Base-by-base conservation (phyloP, 179 eudicot genomes). In the Pouteria campechiana region DNA sequence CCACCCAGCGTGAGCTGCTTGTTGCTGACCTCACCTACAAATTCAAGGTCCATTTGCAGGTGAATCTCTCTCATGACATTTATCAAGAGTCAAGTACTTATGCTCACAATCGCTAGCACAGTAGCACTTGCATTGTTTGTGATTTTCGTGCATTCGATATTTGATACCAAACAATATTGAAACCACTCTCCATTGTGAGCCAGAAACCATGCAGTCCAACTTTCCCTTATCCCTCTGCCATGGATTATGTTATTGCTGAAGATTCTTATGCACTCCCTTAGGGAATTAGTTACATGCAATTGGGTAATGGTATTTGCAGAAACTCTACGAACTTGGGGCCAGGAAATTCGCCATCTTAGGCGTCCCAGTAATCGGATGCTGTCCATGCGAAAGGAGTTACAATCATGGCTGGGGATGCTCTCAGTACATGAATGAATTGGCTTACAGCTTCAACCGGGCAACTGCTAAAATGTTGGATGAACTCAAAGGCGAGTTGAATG, bases 311-410 rank as follows among this genome's bases (percentile, higher is more conserved):
- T 7, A 8, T 6, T 31, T 21, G 7, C 45, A 72, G 78, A 27
- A 28, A 48, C 25, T 67, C 44, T 72, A 67, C 58, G 27, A 29
- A 7, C 60, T 62, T 1, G 78, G 78, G 23, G 78, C 78, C 24
- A 46, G 74, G 16, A 67, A 67, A 42, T 67, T 72, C 19, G 68
- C 61, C 2, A 67, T 72, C 47, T 59, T 67, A 29, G 60, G 70
- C 28, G 44, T 67, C 17, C 61, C 74, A 32, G 67, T 70, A 13
- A 7, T 72, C 6, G 78, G 78, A 8, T 72, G 78, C 41, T 68
- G 74, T 39, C 74, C 74, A n/a, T 33, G 67, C 12, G 54, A 58
- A 32, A 50, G 70, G 35, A 9, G 63, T 6, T 17, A 42, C 4
- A 58, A 50, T 15, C 21, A 43, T 1, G 49, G 43, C 1, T 60